Conservation (phyloP, 176 grass and related monocot species). For the Lolium rigidum region DNA sequence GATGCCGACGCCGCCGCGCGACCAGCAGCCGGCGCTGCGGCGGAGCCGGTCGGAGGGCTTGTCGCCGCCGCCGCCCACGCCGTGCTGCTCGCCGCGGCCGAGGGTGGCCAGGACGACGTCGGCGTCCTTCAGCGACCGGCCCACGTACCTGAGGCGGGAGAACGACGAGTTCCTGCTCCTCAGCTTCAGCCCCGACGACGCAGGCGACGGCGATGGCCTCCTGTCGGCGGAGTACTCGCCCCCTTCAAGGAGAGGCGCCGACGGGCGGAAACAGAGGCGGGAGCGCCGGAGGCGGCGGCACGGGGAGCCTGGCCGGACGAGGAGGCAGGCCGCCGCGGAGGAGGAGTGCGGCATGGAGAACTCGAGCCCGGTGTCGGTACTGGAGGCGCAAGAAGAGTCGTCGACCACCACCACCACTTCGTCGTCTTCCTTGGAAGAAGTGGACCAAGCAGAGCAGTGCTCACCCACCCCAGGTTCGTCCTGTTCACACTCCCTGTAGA, state of each 20-base stretch:
- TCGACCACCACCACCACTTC: conserved; percentile 25
- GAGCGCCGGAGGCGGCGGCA: conserved; percentile 21
- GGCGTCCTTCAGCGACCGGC: conserved; percentile 52
- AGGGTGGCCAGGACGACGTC: conserved; percentile 28
- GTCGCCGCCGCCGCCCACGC: conserved; percentile 39
- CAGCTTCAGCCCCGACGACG: conserved; percentile 69
- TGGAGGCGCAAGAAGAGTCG: conserved; percentile 44
- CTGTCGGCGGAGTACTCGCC: not conserved
- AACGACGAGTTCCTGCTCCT: conserved; percentile 88
- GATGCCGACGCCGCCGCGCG: conserved; percentile 52
- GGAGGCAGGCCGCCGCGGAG: not conserved
- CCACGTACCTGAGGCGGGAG: conserved; percentile 68
- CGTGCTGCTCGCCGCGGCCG: conserved; percentile 31
- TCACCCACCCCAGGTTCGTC: conserved; percentile 61
- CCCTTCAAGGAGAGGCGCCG: not conserved
- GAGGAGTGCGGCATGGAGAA: conserved; percentile 24
- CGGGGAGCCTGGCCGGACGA: not conserved
- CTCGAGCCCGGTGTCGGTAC: conserved; percentile 89
- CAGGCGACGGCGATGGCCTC: not conserved
- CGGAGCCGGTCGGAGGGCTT: conserved; percentile 61
- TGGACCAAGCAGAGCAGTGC: conserved; percentile 36
- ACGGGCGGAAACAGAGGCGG: conserved; percentile 18
- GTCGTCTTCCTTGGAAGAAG: conserved; percentile 42
- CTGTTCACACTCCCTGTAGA: not conserved
- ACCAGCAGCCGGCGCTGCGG: not conserved